Conservation (phyloP, 306 rosid genomes). For the Lathyrus sativus region DNA sequence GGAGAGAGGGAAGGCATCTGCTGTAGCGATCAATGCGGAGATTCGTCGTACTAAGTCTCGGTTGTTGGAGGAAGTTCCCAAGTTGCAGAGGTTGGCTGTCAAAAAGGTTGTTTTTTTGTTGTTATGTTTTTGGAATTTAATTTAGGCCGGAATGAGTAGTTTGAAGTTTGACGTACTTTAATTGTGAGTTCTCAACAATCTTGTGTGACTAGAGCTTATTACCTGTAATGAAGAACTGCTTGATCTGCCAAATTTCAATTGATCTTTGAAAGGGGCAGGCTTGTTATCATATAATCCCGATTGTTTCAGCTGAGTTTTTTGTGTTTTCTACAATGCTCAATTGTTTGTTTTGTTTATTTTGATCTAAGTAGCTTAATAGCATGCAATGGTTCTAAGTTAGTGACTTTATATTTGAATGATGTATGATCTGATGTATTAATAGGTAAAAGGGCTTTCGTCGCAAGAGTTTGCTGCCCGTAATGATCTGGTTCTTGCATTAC, state of each 20-base stretch:
- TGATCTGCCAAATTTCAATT: no score
- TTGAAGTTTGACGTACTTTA: neutral
- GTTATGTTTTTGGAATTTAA: neutral
- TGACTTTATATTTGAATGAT: constrained; percentile 6
- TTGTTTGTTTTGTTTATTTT: neutral
- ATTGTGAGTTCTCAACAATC: constrained; percentile 23
- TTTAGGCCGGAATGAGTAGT: neutral
- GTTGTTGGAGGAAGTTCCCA: constrained; percentile 91
- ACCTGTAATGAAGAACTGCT: no score
- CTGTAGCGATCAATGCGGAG: constrained; percentile 95
- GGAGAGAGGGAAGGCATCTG: constrained; percentile 86
- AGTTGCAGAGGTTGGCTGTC: constrained; percentile 86
- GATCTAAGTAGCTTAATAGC: neutral
- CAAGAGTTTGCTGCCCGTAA: constrained; percentile 96
- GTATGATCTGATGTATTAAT: constrained; percentile 28
- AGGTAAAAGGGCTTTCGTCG: constrained; percentile 88
- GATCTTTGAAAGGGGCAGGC: no score
- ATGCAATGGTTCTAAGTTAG: constrained; percentile 7
- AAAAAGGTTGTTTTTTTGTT: constrained; percentile 62
- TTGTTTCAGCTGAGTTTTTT: no score
- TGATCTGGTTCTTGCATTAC: constrained; percentile 92
- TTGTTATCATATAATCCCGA: no score
- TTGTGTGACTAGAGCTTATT: no score
- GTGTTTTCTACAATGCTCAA: no score
- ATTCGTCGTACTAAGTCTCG: constrained; percentile 94